Evolutionary conservation across 2,329 filamentous ascomycete genomes (phyloP).

Genomic region (Arthrobotrys megalospora): DNA sequence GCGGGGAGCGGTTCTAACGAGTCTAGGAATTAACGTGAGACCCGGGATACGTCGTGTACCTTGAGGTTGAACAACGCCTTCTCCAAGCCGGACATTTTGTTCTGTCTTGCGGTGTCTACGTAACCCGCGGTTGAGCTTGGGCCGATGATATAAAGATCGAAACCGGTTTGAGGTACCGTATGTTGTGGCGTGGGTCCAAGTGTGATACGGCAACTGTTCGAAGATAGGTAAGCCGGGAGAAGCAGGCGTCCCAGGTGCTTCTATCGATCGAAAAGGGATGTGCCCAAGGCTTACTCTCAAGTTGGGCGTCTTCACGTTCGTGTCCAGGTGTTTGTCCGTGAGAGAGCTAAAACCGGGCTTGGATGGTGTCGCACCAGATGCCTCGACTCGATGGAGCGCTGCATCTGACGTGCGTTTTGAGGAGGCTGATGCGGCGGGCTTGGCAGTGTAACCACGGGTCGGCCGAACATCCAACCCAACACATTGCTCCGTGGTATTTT

Average conservation of each 20-base stretch:
- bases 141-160: not conserved
- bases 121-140: too few species aligned
- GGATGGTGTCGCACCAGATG: slow-evolving; percentile 4
- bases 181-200: not conserved
- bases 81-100: slow-evolving; percentile 74
- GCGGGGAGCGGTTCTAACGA: not conserved
- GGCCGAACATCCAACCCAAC: slow-evolving; percentile 6
- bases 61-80: slow-evolving; percentile 76
- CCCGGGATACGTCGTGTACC: slow-evolving; percentile 66
- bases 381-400: not conserved
- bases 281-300: not conserved
- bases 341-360: not conserved
- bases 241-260: not conserved
- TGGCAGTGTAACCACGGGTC: slow-evolving; percentile 18
- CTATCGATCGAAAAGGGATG: not conserved
- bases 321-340: not conserved
- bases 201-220: not conserved
- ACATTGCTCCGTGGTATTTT: not conserved
- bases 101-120: not conserved
- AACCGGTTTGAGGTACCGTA: not conserved
- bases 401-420: slow-evolving; percentile 14
- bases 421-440: slow-evolving; percentile 24
- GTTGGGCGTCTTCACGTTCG: not conserved
- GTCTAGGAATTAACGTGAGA: slow-evolving; percentile 19
- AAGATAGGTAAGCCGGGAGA: slow-evolving; percentile 4